These are phyloP conservation scores for Claviceps digitariae DNA, from an alignment of 2,329 filamentous ascomycete genomes.

Conservation along the genomic window DNA sequence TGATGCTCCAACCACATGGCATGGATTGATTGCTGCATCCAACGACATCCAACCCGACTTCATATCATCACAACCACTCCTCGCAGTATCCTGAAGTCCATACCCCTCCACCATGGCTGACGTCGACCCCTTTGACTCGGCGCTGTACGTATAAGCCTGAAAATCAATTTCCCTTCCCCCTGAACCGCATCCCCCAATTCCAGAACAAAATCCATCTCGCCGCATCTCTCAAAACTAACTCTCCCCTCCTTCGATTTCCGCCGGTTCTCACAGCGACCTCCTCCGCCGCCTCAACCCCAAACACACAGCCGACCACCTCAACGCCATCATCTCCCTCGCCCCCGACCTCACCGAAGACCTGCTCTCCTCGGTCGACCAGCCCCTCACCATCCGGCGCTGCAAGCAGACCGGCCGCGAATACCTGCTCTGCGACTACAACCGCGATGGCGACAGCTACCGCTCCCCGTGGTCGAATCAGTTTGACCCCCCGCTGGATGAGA, in stretches of 20 bases:
- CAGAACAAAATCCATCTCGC: background rate
- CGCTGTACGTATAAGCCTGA: slow-evolving; percentile 43
- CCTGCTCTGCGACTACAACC: slow-evolving; percentile 98
- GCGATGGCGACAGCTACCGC: slow-evolving; percentile 93
- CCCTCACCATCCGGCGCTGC: slow-evolving; percentile 75
- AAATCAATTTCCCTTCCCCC: background rate
- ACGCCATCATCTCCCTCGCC: slow-evolving; percentile 74
- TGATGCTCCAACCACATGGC: background rate
- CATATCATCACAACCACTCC: background rate
- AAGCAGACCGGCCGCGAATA: slow-evolving; percentile 85
- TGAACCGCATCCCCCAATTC: background rate
- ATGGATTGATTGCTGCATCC: background rate
- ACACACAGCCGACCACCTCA: slow-evolving; percentile 76
- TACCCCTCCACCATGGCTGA: slow-evolving; percentile 28
- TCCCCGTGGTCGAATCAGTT: slow-evolving; percentile 99
- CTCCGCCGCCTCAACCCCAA: slow-evolving; percentile 95
- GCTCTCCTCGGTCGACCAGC: slow-evolving; percentile 93
- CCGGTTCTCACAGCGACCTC: slow-evolving; percentile 57
- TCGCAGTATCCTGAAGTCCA: background rate
- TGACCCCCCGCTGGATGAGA: slow-evolving; percentile 69
- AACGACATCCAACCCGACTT: background rate
- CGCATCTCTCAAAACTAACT: background rate
- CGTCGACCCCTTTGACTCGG: slow-evolving; percentile 60
- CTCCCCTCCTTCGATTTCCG: too few species aligned
- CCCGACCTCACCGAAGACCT: slow-evolving; percentile 94